Percentiles rank a stretch among this genome's conserved stretches.
These are phyloP conservation scores for Rhizoclosmatium sp. DNA, from an alignment of 192 early-diverging fungal genomes.

Conservation along the genomic window DNA sequence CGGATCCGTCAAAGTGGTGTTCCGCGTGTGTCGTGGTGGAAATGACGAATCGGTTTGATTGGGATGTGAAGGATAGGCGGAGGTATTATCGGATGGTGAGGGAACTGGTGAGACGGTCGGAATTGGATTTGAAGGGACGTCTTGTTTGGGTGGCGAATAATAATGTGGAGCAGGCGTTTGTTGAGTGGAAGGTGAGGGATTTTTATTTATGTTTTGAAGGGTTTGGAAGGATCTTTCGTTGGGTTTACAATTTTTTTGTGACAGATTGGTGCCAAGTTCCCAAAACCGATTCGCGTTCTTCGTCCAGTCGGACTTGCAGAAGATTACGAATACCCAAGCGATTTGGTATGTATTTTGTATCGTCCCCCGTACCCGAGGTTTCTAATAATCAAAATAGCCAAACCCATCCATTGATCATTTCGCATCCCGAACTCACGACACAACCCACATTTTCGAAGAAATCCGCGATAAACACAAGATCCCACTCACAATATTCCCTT, in stretches of 20 bases:
- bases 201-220: too few relatives aligned
- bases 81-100: conserved; percentile 22
- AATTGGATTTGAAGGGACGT: not conserved
- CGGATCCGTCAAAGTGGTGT: not conserved
- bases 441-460: conserved; percentile 22
- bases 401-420: not conserved
- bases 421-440: conserved; percentile 30
- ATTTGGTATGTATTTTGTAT: conserved; percentile 12
- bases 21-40: conserved; percentile 1
- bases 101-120: not conserved
- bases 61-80: conserved; percentile 25
- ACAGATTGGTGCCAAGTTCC: conserved; percentile 8
- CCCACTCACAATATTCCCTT: conserved; percentile 32
- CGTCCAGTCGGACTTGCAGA: conserved; percentile 15
- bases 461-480: conserved; percentile 6
- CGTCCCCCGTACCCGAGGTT: too few relatives aligned
- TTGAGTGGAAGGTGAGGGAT: conserved; percentile 11
- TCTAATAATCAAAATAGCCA: not conserved
- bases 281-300: conserved; percentile 11
- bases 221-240: too few relatives aligned
- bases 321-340: conserved; percentile 23
- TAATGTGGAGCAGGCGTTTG: conserved; percentile 36
- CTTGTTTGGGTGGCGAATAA: conserved; percentile 31
- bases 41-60: conserved; percentile 36
- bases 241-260: too few relatives aligned